Evolutionary conservation across 306 rosid genomes (phyloP).

Genomic region (Prunus persica): Prunus_persica_NCBIv2 NC_034009.1:39296001-39296500

Average conservation of each 20-base stretch:
- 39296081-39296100: too few relatives aligned
- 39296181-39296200: not conserved
- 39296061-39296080: not conserved
- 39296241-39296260: not conserved
- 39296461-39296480: constrained; percentile 66
- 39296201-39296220: not conserved
- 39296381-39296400: constrained; percentile 28
- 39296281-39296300: not conserved
- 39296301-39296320: not conserved
- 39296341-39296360: constrained; percentile 30
- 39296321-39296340: not conserved
- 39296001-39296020: constrained; percentile 80
- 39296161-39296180: not conserved
- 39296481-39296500: constrained; percentile 31
- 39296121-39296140: not conserved
- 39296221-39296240: not conserved
- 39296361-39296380: constrained; percentile 46
- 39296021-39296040: constrained; percentile 54
- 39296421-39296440: constrained; percentile 56
- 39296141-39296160: not conserved
- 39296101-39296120: not conserved
- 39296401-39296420: constrained; percentile 19
- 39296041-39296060: constrained; percentile 56
- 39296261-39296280: not conserved
- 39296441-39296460: constrained; percentile 49